Base-by-base conservation (phyloP, 192 early-diverging fungal genomes). In the Cetraspora pellucida region DNA sequence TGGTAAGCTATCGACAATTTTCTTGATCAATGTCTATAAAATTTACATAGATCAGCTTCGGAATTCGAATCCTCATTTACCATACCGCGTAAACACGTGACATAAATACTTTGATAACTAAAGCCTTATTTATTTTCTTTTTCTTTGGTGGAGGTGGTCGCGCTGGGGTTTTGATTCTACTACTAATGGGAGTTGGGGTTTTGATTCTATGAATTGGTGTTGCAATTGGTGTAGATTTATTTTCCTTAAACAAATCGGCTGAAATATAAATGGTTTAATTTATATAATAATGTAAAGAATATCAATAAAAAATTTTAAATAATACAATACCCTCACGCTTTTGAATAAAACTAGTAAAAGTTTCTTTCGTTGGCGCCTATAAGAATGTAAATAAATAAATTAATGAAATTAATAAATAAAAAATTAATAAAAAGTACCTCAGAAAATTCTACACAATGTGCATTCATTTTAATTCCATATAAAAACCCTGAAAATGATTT, bases 391-490 rank as follows among this genome's bases (percentile, higher is more conserved):
- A 37, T 55, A 6, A 37, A 2, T 6, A 30, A 54, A 17, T 55
- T 28, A 52, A 71, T 54, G 13, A 27, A 16, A 23, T 28, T 31
- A 11, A 11, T 10, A 70, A 21, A 37, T 55, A 55, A 54, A 11
- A 5, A 45, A n/a, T 8, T n/a, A 6, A 9, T 14, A 44, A 37
- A 37, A 37, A 37, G 0, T 44, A 74, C 72, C 72, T 74, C 72
- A 23, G 30, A 19, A 59, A 74, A 74, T 54, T 74, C 72, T 23
- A 59, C 50, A 17, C 72, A 74, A 74, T 74, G 52, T 10, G 72
- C 72, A 74, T 74, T 74, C 72, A 74, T 74, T 74, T 74, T 74
- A 30, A 74, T 23, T 30, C 72, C 72, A 60, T 74, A 74, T 45
- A 74, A 59, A 21, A 74, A 74, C 0, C 45, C 72, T 3, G 72